These are phyloP conservation scores for Trichosporon inkin DNA, from an alignment of 1,284 basidiomycete species.

Conservation along the genomic window DNA sequence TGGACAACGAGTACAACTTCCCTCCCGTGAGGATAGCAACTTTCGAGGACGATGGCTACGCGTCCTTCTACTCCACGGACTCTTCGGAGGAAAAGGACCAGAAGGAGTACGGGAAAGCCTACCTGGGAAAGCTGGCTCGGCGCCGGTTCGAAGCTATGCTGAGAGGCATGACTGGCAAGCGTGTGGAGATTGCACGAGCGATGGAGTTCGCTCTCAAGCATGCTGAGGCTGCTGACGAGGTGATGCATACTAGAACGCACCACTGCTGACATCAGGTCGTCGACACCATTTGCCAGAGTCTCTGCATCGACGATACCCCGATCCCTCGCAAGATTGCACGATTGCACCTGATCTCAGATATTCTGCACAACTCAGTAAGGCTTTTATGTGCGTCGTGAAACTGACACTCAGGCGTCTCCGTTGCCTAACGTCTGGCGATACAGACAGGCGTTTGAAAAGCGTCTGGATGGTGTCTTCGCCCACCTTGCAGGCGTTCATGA, in stretches of 20 bases:
- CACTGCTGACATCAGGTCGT: slow-evolving; percentile 58
- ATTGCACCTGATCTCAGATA: slow-evolving; percentile 92
- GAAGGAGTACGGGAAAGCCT: slow-evolving; percentile 66
- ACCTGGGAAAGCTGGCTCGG: slow-evolving; percentile 70
- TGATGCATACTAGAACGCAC: slow-evolving; percentile 36
- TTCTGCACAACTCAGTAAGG: slow-evolving; percentile 83
- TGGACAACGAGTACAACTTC: slow-evolving; percentile 61
- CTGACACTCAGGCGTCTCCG: slow-evolving; percentile 36
- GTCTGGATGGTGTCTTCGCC: slow-evolving; percentile 83
- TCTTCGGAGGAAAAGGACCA: slow-evolving; percentile 89
- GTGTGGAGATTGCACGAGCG: slow-evolving; percentile 85
- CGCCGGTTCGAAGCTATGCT: slow-evolving; percentile 85
- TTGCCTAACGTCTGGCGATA: slow-evolving; percentile 72
- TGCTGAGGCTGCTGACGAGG: slow-evolving; percentile 87
- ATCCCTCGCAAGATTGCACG: slow-evolving; percentile 94
- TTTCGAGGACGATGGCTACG: slow-evolving; percentile 90
- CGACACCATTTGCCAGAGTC: slow-evolving; percentile 76
- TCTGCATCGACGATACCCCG: slow-evolving; percentile 79
- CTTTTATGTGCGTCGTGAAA: too few relatives aligned
- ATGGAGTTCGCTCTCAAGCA: slow-evolving; percentile 96
- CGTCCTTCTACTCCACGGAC: slow-evolving; percentile 89
- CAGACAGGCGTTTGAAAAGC: slow-evolving; percentile 80
- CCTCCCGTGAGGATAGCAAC: slow-evolving; percentile 57
- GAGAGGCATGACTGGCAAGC: slow-evolving; percentile 73
- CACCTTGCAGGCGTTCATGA: slow-evolving; percentile 89